Evolutionary conservation across 75 land plant genomes (phyloP).

Genomic region (Picea sitchensis): DNA sequence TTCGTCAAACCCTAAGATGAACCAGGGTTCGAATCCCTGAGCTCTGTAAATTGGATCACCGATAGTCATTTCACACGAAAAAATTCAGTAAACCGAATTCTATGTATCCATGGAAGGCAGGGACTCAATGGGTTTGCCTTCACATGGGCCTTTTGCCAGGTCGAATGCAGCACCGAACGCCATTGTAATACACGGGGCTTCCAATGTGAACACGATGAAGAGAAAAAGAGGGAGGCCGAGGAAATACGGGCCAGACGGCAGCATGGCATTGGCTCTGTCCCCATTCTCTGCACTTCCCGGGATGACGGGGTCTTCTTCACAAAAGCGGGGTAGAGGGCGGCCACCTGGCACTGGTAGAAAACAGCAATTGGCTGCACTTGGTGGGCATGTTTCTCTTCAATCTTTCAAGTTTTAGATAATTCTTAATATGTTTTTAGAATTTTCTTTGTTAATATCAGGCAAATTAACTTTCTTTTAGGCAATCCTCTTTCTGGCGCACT

Average conservation of each 20-base stretch:
- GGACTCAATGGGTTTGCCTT: slow-evolving; percentile 5
- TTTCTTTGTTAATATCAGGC: too few relatives aligned
- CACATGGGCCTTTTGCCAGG: not conserved
- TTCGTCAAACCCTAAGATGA: too few relatives aligned
- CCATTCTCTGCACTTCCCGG: slow-evolving; percentile 18
- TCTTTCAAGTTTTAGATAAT: too few relatives aligned
- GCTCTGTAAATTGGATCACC: not conserved
- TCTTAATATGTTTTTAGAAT: too few relatives aligned
- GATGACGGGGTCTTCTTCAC: slow-evolving; percentile 5
- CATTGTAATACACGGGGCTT: slow-evolving; percentile 3
- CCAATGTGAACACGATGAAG: slow-evolving; percentile 23
- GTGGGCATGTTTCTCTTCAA: slow-evolving; percentile 9
- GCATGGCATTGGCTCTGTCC: slow-evolving; percentile 41
- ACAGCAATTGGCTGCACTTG: slow-evolving; percentile 44
- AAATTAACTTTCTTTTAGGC: too few relatives aligned
- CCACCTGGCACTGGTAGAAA: slow-evolving; percentile 55
- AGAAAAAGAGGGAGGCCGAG: slow-evolving; percentile 69
- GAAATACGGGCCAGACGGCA: slow-evolving; percentile 57
- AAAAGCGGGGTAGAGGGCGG: slow-evolving; percentile 47
- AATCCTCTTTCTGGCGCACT: too few relatives aligned
- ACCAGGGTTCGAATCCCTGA: not conserved
- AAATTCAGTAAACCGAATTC: not conserved
- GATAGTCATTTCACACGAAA: not conserved
- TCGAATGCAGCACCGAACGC: not conserved
- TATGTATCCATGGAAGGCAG: slow-evolving; percentile 12